Evolutionary conservation across 148 eudicot species (phyloP).

Genomic region (Camellia lanceoleosa): DNA sequence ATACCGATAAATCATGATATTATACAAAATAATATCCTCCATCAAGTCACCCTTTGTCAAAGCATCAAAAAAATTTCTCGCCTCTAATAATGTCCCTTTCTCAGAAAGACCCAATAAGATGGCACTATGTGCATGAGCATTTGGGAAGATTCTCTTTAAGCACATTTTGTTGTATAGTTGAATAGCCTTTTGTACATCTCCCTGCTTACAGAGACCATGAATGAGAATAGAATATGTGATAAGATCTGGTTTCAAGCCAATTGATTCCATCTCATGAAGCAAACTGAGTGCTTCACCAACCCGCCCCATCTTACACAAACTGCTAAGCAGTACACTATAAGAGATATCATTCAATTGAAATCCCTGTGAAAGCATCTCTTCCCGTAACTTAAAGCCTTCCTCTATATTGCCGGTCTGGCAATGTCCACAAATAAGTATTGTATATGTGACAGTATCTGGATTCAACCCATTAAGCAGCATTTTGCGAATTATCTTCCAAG

Average conservation of each 20-base stretch:
- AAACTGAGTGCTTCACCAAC: slow-evolving; percentile 49
- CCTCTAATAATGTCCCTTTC: slow-evolving; percentile 48
- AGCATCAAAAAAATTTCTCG: slow-evolving; percentile 56
- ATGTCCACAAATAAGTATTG: slow-evolving; percentile 63
- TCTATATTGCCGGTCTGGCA: slow-evolving; percentile 52
- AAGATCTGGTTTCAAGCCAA: slow-evolving; percentile 55
- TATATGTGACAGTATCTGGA: slow-evolving; percentile 47
- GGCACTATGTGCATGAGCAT: slow-evolving; percentile 39
- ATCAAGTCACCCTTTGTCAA: slow-evolving; percentile 35
- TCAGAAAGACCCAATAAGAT: slow-evolving; percentile 55
- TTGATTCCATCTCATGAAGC: slow-evolving; percentile 50
- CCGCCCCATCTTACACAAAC: slow-evolving; percentile 61
- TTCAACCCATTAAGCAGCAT: slow-evolving; percentile 48
- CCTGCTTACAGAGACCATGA: slow-evolving; percentile 68
- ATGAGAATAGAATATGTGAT: slow-evolving; percentile 60
- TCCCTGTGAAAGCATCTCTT: slow-evolving; percentile 64
- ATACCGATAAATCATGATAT: slow-evolving; percentile 74
- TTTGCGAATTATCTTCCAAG: slow-evolving; percentile 29
- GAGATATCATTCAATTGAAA: slow-evolving; percentile 43
- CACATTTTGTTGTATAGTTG: slow-evolving; percentile 50
- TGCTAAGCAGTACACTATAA: slow-evolving; percentile 51
- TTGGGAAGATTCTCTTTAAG: slow-evolving; percentile 43
- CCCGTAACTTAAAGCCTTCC: slow-evolving; percentile 45
- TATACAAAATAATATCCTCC: slow-evolving; percentile 52
- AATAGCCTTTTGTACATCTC: slow-evolving; percentile 52